phyloP scores from a whole-genome alignment of 768 basidiomycete species.

The Thelephora ganbajun region DNA sequence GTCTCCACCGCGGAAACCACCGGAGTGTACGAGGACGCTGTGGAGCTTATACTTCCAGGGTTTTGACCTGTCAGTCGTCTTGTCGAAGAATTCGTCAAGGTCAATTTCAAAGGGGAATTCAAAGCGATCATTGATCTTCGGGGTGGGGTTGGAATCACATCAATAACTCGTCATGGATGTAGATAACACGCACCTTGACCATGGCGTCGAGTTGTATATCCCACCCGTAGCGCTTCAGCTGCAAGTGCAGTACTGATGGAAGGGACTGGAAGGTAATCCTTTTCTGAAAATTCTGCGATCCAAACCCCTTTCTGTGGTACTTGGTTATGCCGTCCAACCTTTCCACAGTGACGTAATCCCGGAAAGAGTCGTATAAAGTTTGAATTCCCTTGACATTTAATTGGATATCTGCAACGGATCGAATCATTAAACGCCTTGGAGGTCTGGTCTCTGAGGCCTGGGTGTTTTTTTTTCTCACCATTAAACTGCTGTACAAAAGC shows the following conservation, averaged over 20 bases:
- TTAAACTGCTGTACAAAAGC: conserved; percentile 93
- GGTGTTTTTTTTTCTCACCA: conserved; percentile 38
- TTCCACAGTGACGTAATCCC: conserved; percentile 97
- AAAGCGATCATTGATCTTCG: too few relatives aligned
- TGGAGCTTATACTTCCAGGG: too few relatives aligned
- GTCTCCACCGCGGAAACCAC: conserved; percentile 69
- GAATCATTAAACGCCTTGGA: background rate
- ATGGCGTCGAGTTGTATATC: conserved; percentile 98
- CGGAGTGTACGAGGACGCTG: too few relatives aligned
- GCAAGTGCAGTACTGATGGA: too few relatives aligned
- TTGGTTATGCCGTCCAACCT: conserved; percentile 99
- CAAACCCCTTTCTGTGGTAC: conserved; percentile 93
- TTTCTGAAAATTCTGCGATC: too few relatives aligned
- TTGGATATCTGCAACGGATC: conserved; percentile 66
- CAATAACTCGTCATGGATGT: background rate
- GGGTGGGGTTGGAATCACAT: background rate
- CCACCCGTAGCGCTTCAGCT: too few relatives aligned
- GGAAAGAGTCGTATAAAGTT: conserved; percentile 92
- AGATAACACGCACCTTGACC: conserved; percentile 60
- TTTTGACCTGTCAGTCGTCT: too few relatives aligned
- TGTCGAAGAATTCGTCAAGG: too few relatives aligned
- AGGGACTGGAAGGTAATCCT: too few relatives aligned
- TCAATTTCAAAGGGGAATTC: too few relatives aligned
- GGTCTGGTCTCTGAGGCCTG: background rate
- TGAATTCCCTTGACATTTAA: too few relatives aligned